Percentiles rank a stretch among this genome's conserved stretches.
Evolutionary conservation across 805 yeast genomes (phyloP).

Genomic region (Pichia pseudocactophila): DNA sequence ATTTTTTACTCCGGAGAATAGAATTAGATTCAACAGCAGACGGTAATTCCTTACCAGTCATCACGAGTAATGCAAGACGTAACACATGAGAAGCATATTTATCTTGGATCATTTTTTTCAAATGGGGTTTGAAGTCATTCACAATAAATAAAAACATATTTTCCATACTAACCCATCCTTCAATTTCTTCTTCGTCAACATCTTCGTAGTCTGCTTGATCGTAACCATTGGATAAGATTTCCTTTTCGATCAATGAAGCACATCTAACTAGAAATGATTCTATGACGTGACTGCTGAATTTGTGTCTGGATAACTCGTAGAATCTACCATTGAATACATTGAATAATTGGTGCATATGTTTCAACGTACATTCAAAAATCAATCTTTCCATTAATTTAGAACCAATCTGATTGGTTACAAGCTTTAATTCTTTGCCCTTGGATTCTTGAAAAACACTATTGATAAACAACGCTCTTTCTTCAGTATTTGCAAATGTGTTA

Average conservation of each 20-base stretch:
- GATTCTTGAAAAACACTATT: conserved; percentile 77
- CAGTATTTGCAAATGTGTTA: conserved; percentile 65
- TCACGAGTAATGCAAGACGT: conserved; percentile 58
- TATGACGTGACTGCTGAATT: conserved; percentile 87
- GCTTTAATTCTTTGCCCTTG: conserved; percentile 79
- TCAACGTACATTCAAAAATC: conserved; percentile 54
- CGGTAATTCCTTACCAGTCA: conserved; percentile 74
- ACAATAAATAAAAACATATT: conserved; percentile 54
- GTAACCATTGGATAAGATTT: conserved; percentile 40
- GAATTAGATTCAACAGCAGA: conserved; percentile 62
- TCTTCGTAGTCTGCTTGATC: conserved; percentile 31
- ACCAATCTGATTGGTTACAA: conserved; percentile 90
- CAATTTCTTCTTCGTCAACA: conserved; percentile 27
- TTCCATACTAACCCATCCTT: conserved; percentile 49
- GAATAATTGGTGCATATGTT: conserved; percentile 58
- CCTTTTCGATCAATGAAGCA: conserved; percentile 70
- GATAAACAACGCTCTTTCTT: conserved; percentile 67
- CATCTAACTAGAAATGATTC: conserved; percentile 74
- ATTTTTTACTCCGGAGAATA: conserved; percentile 70
- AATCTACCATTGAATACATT: conserved; percentile 66
- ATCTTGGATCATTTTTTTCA: conserved; percentile 54
- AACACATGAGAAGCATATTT: conserved; percentile 86
- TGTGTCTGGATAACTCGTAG: conserved; percentile 70
- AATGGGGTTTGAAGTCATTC: conserved; percentile 53
- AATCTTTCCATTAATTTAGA: conserved; percentile 87